Evolutionary conservation across 75 land plant species (phyloP), one percentile per base, ranked within the genome.

Genomic region (Pinus albicaulis): DNA sequence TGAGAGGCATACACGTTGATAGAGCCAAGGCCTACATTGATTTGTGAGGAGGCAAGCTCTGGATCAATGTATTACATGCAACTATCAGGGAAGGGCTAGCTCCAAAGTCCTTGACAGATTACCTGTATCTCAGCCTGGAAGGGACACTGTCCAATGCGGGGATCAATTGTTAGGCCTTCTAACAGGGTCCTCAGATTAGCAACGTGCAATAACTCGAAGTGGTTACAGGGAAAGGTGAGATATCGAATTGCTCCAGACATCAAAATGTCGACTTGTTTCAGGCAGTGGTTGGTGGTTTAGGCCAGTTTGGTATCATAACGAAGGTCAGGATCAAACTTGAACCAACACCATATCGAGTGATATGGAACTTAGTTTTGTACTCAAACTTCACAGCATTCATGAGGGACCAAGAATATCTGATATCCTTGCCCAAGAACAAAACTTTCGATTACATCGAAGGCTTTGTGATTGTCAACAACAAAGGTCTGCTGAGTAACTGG

Each of bases 301-400:
- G 95, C 3, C 95, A 92, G 88, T 90, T 92, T 80, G 95, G 95
- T 34, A 88, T 92, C 74, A 93, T 93, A 28, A 93, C 95, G 0
- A 78, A 87, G 23, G 95, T 91, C 7, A 82, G 93, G 72, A 93
- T 93, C 38, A 77, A 83, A 62, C 82, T 93, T 11, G 95, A 93
- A 66, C 75, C 71, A 12, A 93, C 95, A 17, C 95, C 95, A 0
- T 59, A 84, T 23, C 80, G 85, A 82, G 95, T 93, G 56, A 89
- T 85, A 74, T 93, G 96, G 96, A 91, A 91, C 25, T 23, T 93
- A 53, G 91, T 87, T 57, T 68, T 93, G n/a, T 93, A 93, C 56
- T 89, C 94, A 3, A 80, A 93, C 76, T 91, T 93, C 70, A 55
- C 79, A 10, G 62, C 72, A 2, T 93, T 93, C 77, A 91, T 87